A percentile compares a stretch with the other conserved stretches of the same genome.
These are phyloP conservation scores for Debaryomyces hansenii DNA, from an alignment of 805 yeast species.

Conservation along the genomic window DNA sequence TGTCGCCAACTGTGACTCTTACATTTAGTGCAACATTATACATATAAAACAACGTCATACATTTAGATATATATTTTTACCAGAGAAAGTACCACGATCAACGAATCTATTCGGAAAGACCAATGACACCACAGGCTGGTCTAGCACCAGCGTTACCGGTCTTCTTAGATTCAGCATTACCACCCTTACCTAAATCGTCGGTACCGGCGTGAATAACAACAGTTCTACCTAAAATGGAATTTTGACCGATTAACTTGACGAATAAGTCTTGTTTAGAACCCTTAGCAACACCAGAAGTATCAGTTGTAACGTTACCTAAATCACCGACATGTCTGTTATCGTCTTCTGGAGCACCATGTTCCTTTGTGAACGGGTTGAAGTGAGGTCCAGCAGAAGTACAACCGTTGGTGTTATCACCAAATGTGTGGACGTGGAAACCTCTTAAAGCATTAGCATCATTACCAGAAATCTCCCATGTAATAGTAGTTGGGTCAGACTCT, in stretches of 20 bases:
- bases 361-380: constrained; percentile 85
- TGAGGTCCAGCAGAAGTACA: constrained; percentile 99
- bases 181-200: constrained; percentile 95
- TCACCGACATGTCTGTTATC: constrained; percentile 89
- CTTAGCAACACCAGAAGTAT: constrained; percentile 85
- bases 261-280: constrained; percentile 79
- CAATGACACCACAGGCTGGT: constrained; percentile 98
- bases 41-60: not conserved
- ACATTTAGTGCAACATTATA: too few species aligned
- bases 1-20: too few species aligned
- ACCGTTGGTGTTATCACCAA: constrained; percentile 99
- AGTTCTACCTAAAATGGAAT: constrained; percentile 91
- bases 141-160: constrained; percentile 98
- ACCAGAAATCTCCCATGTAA: constrained; percentile 87
- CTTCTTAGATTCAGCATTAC: constrained; percentile 83
- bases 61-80: not conserved
- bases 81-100: too few species aligned
- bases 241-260: constrained; percentile 80
- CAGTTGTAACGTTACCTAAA: constrained; percentile 91
- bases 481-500: constrained; percentile 79
- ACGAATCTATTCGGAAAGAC: constrained; percentile 47
- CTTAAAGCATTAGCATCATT: constrained; percentile 83
- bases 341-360: constrained; percentile 91
- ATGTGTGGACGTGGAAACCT: constrained; percentile 98
- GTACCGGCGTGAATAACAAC: constrained; percentile 91